Percentiles rank a stretch among this genome's conserved stretches.
phyloP scores from a whole-genome alignment of 164 flowering plant species.

The Annona cherimola region DNA sequence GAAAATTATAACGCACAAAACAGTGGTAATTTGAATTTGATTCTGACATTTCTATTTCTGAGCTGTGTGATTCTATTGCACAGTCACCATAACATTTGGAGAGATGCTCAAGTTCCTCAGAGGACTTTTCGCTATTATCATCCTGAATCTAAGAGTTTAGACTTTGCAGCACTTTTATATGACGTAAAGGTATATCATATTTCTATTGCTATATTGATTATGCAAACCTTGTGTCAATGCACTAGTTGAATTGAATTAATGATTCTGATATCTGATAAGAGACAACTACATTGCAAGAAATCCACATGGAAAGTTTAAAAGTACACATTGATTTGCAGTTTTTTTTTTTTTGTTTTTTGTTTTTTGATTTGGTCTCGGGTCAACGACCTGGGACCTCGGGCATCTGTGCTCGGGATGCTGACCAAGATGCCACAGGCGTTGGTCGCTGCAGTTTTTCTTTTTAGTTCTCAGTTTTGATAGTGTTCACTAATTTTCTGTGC shows the following conservation, averaged over 20 bases:
- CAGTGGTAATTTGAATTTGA: neutral
- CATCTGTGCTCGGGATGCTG: no score
- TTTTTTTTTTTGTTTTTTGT: neutral
- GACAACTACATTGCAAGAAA: no score
- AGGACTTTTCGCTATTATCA: constrained; percentile 79
- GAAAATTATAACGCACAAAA: no score
- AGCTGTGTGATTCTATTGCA: neutral
- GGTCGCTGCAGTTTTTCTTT: no score
- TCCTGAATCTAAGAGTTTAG: constrained; percentile 74
- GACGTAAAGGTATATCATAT: constrained; percentile 58
- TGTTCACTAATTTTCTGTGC: no score
- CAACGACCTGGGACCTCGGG: no score
- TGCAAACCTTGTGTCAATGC: neutral
- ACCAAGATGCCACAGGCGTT: no score
- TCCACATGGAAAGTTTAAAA: no score
- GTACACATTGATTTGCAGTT: neutral
- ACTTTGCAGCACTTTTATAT: constrained; percentile 72
- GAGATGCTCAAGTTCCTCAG: constrained; percentile 87
- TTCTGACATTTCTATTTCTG: neutral
- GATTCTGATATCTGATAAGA: no score
- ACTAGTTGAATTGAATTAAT: neutral
- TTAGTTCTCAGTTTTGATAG: no score
- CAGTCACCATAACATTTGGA: constrained; percentile 97
- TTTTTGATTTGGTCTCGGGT: no score
- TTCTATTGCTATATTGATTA: neutral